Conservation (phyloP, 202 grass and related monocot species). For the Setaria italica region DNA sequence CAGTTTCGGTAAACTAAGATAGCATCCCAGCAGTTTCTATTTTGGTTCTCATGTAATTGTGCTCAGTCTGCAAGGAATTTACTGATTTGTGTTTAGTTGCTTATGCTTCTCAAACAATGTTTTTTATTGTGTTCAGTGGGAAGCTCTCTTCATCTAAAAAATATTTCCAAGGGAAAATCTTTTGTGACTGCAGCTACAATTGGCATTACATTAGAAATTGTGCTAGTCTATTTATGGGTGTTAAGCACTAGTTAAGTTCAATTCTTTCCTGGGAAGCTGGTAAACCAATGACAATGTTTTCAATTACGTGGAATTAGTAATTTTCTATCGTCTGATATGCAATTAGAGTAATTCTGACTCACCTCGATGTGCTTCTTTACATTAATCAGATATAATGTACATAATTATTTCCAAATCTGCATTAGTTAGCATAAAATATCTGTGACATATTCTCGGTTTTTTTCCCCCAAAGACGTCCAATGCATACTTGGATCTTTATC, state of each 20-base stretch:
- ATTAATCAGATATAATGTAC: neutral
- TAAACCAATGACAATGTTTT: slow-evolving; percentile 14
- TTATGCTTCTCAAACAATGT: slow-evolving; percentile 15
- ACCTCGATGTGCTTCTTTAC: neutral
- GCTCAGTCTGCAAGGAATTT: neutral
- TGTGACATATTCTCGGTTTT: neutral
- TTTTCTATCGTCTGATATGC: slow-evolving; percentile 7
- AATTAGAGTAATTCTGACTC: neutral
- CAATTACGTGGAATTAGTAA: neutral
- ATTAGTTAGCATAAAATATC: slow-evolving; percentile 15
- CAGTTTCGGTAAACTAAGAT: neutral
- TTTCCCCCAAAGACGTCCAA: neutral
- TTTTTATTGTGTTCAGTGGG: neutral
- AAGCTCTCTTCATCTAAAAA: neutral
- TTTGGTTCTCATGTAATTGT: neutral
- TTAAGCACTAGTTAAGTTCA: neutral
- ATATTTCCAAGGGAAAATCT: neutral
- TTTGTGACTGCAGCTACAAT: neutral
- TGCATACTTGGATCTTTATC: neutral
- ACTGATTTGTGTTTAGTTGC: neutral
- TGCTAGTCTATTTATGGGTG: neutral
- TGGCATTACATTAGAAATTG: neutral
- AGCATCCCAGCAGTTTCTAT: neutral
- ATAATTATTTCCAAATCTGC: neutral
- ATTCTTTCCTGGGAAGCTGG: slow-evolving; percentile 12